phyloP scores from a whole-genome alignment of 2,329 filamentous ascomycete genomes.

The Penicillium vulpinum region DNA sequence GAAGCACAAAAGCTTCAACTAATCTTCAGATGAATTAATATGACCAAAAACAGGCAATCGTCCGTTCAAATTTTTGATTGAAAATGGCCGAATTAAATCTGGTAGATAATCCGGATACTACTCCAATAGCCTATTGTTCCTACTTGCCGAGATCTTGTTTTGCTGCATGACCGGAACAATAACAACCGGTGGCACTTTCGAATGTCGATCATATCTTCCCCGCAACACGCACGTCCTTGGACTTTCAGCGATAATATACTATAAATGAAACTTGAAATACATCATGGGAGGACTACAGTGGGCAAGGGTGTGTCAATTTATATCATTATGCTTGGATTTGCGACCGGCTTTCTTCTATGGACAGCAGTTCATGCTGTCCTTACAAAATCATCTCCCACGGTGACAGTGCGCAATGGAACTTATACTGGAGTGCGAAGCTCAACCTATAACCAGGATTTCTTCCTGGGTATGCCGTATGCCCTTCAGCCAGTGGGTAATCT shows the following conservation, averaged over 20 bases:
- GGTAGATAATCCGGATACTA: too few species aligned
- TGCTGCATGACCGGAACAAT: neutral
- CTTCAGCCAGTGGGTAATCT: conserved; percentile 55
- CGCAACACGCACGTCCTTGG: neutral
- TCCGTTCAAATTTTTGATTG: neutral
- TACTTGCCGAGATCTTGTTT: neutral
- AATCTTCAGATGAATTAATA: neutral
- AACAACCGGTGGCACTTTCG: neutral
- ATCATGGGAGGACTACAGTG: neutral
- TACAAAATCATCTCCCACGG: conserved; percentile 31
- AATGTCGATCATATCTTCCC: neutral
- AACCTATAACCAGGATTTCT: conserved; percentile 52
- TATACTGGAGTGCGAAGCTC: conserved; percentile 46
- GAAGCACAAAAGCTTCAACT: neutral
- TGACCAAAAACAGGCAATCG: neutral
- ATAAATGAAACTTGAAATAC: neutral
- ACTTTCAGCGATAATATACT: neutral
- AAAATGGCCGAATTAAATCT: too few species aligned
- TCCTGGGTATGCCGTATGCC: conserved; percentile 59
- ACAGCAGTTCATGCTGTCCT: conserved; percentile 19
- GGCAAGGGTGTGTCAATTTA: neutral
- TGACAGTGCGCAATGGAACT: conserved; percentile 48
- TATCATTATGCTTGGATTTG: conserved; percentile 6
- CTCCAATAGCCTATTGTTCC: neutral
- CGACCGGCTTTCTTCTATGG: conserved; percentile 15